Base-by-base conservation (phyloP, 129 eudicot genomes). In the Flaveria ramosissima region DNA sequence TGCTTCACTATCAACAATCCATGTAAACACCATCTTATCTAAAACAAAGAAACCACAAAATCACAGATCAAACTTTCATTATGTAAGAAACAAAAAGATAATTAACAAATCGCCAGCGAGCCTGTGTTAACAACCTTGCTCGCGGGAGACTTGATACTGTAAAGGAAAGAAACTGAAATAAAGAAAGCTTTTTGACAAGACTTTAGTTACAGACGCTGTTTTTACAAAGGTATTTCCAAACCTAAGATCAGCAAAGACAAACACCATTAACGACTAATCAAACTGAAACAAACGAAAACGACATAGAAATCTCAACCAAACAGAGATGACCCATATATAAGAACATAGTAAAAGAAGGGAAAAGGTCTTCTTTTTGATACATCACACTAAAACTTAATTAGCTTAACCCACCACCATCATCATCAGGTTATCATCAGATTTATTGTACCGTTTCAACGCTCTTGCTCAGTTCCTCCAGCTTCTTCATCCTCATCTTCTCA, bases 401-500 rank as follows among this genome's bases (percentile, higher is more conserved):
- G 84, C 71, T 77, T 70, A 68, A 70, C 16, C 81, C 80, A 65
- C 55, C 85, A 82, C 16, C 73, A 82, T 80, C 77, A 80, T 27
- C 72, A 41, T 77, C 79, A 77, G 63, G 50, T 66, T 75, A 72
- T 73, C 73, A 46, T 73, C 69, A 57, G 77, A 80, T 67, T 84
- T 77, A 88, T 83, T 78, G 96, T 72, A 84, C 69, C 14, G 92
- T 71, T 80, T 94, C 98, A 59, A 94, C 78, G 81, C 94, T 91
- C 89, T 91, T 94, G 92, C 97, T 94, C 85, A 94, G 86, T 75
- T 94, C 98, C 51, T 91, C 98, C 86, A 94, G 85, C 77, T 91
- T 94, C 92, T 91, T 94, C 96, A 94, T 86, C 96, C 98, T 94
- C 88, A 89, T 59, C 73, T 84, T 88, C 93, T 94, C 98, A 71